Conservation (phyloP, 306 rosid species). For the Dryas octopetala region DNA sequence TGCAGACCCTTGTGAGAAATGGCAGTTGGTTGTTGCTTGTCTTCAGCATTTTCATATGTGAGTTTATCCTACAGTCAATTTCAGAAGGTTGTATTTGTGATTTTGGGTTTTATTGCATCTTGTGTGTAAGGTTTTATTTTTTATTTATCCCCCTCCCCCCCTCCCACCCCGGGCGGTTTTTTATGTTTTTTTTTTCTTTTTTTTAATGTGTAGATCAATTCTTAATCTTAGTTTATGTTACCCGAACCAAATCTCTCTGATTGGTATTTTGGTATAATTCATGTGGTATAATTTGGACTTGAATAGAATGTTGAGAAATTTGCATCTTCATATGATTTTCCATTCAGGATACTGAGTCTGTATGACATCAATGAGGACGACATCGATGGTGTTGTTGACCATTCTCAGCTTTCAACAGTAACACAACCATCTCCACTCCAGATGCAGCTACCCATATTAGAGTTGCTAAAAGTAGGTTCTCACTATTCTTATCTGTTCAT, state of each 20-base stretch:
- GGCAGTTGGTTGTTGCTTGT: constrained; percentile 91
- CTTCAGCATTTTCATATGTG: constrained; percentile 89
- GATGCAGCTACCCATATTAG: constrained; percentile 81
- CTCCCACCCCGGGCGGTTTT: neutral
- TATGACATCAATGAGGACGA: constrained; percentile 85
- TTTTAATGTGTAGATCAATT: too few species aligned
- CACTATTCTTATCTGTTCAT: constrained; percentile 1
- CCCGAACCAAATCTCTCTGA: neutral
- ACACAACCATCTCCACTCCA: constrained; percentile 70
- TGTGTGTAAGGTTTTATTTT: neutral
- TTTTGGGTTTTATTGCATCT: constrained; percentile 12
- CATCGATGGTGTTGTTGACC: constrained; percentile 60
- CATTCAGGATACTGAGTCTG: constrained; percentile 75
- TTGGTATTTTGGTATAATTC: neutral
- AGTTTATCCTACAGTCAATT: constrained; percentile 37
- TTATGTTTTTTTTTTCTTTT: neutral
- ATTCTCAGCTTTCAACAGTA: constrained; percentile 57
- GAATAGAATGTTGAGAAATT: constrained; percentile 12
- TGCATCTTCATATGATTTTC: constrained; percentile 11
- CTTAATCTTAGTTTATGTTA: neutral
- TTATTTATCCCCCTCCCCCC: neutral
- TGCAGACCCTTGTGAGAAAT: constrained; percentile 80
- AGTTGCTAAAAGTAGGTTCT: constrained; percentile 75
- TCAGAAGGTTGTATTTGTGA: constrained; percentile 18
- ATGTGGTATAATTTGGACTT: neutral